Evolutionary conservation across 1,284 basidiomycete genomes (phyloP), one percentile per base, ranked within the genome.

Genomic region (Psilocybe mexicana): DNA sequence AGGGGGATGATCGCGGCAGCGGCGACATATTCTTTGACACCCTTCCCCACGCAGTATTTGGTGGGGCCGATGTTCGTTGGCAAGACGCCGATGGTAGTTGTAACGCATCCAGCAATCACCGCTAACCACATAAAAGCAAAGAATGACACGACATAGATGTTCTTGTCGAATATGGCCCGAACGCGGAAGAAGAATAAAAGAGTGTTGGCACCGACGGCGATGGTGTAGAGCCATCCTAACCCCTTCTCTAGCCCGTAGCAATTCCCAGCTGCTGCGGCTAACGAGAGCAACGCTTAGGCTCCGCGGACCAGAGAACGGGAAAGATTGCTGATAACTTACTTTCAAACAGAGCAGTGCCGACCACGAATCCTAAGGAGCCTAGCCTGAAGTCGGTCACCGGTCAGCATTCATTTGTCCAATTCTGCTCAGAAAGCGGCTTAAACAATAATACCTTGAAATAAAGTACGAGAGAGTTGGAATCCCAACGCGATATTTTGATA

Each of bases 161-260:
- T 61, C 18, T 58, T 35, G 14, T 63, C 49, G 63, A 63, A 74
- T 40, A 74, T 58, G 6, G 72, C 73, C n/a, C 65, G 59, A n/a
- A 70, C 57, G 10, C 72, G 72, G 42, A 74, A 62, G 54, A 73
- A 69, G 60, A 74, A 72, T 2, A 75, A 65, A 6, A 73, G 57
- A 10, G 70, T 66, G 1, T 68, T 72, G 7, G 65, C 59, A 2
- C 70, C 57, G 6, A 67, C 54, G 2, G 67, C 58, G 3, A 71
- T 45, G 11, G 64, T 61, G 61, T 58, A 54, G 58, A 65, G 2
- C 50, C 47, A 59, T 26, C 49, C 57, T 6, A 53, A 48, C 23
- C 59, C 65, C 49, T 60, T 58, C 5, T 52, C 57, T 42, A 58
- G 55, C 28, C 28, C 33, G 11, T 30, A n/a, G 30, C 52, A 53